Evolutionary conservation across 2,329 filamentous ascomycete species (phyloP).

Genomic region (Cercospora zeina): DNA sequence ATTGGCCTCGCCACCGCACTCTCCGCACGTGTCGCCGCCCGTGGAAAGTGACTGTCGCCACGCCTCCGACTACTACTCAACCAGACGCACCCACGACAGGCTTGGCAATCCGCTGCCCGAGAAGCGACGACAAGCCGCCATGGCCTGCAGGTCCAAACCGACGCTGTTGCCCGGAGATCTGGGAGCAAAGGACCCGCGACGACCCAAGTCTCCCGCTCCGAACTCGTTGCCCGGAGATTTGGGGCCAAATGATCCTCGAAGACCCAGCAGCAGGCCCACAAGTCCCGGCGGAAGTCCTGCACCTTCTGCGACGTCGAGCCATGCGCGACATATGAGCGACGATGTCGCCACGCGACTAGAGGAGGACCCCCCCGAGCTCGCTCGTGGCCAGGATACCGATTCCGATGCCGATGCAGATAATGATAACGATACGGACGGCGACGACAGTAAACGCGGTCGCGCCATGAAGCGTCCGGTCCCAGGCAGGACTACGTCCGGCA

Average conservation of each 20-base stretch:
- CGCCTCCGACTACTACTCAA: slow-evolving; percentile 35
- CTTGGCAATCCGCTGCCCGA: slow-evolving; percentile 38
- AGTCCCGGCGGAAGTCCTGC: slow-evolving; percentile 36
- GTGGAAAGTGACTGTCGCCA: slow-evolving; percentile 16
- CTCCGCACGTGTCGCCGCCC: slow-evolving; percentile 35
- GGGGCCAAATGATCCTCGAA: slow-evolving; percentile 38
- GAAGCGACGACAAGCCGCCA: slow-evolving; percentile 32
- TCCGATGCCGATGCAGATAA: slow-evolving; percentile 38
- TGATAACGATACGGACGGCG: slow-evolving; percentile 39
- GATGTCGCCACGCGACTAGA: slow-evolving; percentile 32
- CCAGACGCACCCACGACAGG: slow-evolving; percentile 34
- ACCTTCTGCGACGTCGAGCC: slow-evolving; percentile 27
- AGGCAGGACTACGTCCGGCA: slow-evolving; percentile 39
- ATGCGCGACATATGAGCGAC: slow-evolving; percentile 31
- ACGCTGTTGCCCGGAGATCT: slow-evolving; percentile 43
- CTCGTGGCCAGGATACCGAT: slow-evolving; percentile 31
- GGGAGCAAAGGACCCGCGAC: slow-evolving; percentile 40
- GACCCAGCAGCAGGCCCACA: slow-evolving; percentile 25
- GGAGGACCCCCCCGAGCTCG: slow-evolving; percentile 35
- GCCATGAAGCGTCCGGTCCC: slow-evolving; percentile 40
- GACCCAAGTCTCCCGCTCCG: slow-evolving; percentile 38
- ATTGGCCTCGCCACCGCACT: slow-evolving; percentile 29
- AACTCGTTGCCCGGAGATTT: slow-evolving; percentile 36
- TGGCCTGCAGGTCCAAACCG: slow-evolving; percentile 37
- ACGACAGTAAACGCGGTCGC: slow-evolving; percentile 36